Base-by-base conservation (phyloP, 2,329 filamentous ascomycete genomes). In the Trichoderma simmonsii region DNA sequence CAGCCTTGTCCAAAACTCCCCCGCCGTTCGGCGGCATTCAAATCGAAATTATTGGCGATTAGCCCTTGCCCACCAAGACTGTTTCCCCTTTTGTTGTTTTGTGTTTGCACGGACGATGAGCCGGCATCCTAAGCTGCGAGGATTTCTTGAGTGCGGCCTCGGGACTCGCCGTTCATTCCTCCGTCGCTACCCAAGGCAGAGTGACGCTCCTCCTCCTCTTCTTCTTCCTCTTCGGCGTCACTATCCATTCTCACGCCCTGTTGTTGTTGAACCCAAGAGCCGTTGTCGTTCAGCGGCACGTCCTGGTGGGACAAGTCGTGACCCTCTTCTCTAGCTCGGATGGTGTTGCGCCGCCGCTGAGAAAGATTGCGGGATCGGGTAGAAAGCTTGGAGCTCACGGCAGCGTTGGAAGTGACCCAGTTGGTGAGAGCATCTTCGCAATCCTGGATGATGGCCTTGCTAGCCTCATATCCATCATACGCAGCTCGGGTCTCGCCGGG, bases 371-470 rank as follows among this genome's bases (percentile, higher is more conserved):
- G 93, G 54, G 95, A 90, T 73, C 96, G 93, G 21, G 91, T 92
- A 5, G 94, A 97, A 63, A 99, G 90, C 81, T 93, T 95, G 75
- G 95, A 91, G 71, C 88, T 92, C 76, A 99, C 94, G 60, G 93
- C 91, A 6, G 96, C 95, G 79, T 97, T 96, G 78, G 94, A 91
- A 72, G 90, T 89, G 51, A 98, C 94, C 96, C 96, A 99, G 86
- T 97, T 98, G 81, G 94, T 98, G 73, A 99, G 90, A 2, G 96
- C 89, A 80, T 98, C 95, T 84, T 99, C 96, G 82, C 96, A 99
- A 83, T 99, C 96, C 85, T 99, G 96, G 79, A 99, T 98, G 83
- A 99, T 98, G 75, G 93, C 95, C 85, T 98, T 98, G 88, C 93
- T 97, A 74, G 95, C 95, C 82, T 99, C 96, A 81, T 99, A 99